A percentile compares a stretch with the other conserved stretches of the same genome.
These are phyloP conservation scores for Juncus effusus DNA, from an alignment of 176 grass and related monocot species.

Conservation along the genomic window DNA sequence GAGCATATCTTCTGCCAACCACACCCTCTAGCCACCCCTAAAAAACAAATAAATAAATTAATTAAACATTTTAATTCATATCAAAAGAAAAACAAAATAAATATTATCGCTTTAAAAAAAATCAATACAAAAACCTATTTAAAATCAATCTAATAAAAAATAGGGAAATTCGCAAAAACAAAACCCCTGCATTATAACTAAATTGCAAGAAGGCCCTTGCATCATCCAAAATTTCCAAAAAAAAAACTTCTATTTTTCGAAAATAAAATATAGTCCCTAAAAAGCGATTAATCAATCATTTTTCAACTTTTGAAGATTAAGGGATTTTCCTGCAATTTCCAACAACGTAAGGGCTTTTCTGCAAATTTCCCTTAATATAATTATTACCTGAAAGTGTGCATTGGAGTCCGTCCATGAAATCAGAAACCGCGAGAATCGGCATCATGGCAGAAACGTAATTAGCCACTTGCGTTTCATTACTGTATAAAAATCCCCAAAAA, in stretches of 20 bases:
- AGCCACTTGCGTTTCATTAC: slow-evolving; percentile 55
- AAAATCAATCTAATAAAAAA: no score
- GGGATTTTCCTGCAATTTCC: not conserved
- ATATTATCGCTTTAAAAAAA: no score
- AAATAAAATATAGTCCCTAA: no score
- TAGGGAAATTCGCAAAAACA: no score
- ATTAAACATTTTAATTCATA: not conserved
- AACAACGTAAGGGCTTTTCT: not conserved
- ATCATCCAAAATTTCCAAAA: no score
- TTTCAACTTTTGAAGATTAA: no score
- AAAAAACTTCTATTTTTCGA: no score
- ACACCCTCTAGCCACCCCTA: slow-evolving; percentile 85
- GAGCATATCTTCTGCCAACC: slow-evolving; percentile 89
- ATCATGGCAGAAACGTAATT: slow-evolving; percentile 78
- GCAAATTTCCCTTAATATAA: not conserved
- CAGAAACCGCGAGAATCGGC: slow-evolving; percentile 74
- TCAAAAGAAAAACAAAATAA: no score
- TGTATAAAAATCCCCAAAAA: slow-evolving; percentile 82
- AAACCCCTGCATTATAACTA: no score
- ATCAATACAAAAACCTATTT: no score
- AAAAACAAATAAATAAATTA: not conserved
- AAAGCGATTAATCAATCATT: no score
- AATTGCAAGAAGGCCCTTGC: no score
- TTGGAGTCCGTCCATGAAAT: slow-evolving; percentile 94
- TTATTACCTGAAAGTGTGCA: slow-evolving; percentile 77